A percentile compares a stretch with the other conserved stretches of the same genome.
phyloP scores from a whole-genome alignment of 164 flowering plant species.

The Umbellularia californica region DNA sequence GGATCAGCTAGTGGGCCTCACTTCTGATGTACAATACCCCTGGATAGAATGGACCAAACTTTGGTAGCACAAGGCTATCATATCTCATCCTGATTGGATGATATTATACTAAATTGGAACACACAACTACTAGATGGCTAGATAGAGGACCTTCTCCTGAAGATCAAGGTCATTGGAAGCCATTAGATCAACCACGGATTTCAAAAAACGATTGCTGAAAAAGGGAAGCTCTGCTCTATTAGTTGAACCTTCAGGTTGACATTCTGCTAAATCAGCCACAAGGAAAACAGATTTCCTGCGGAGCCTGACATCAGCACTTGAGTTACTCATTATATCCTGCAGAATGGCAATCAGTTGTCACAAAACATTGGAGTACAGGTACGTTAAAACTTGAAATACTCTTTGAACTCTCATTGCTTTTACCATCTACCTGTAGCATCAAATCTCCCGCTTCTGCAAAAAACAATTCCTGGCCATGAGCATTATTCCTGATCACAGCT shows the following conservation, averaged over 20 bases:
- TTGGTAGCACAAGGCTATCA: not conserved
- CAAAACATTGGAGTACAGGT: not conserved
- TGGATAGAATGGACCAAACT: not conserved
- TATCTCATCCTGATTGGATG: not conserved
- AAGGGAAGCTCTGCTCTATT: slow-evolving; percentile 34
- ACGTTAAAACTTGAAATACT: not conserved
- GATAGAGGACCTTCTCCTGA: slow-evolving; percentile 71
- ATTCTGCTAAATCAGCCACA: slow-evolving; percentile 64
- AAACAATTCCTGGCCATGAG: slow-evolving; percentile 63
- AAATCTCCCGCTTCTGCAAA: slow-evolving; percentile 56
- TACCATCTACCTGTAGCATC: slow-evolving; percentile 67
- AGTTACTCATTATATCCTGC: slow-evolving; percentile 72
- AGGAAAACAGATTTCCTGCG: slow-evolving; percentile 65
- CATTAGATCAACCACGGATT: slow-evolving; percentile 69
- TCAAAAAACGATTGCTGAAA: slow-evolving; percentile 57
- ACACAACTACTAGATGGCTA: not conserved
- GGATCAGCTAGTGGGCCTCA: not conserved
- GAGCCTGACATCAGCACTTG: slow-evolving; percentile 66
- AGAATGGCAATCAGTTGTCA: slow-evolving; percentile 6
- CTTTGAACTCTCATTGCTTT: not conserved
- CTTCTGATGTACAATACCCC: not conserved
- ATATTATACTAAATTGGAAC: not conserved
- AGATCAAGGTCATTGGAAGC: slow-evolving; percentile 73
- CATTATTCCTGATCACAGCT: slow-evolving; percentile 66
- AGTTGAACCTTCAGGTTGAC: slow-evolving; percentile 35